Conservation (phyloP, 495 filamentous ascomycete genomes). For the Aspergillus bridgeri region DNA sequence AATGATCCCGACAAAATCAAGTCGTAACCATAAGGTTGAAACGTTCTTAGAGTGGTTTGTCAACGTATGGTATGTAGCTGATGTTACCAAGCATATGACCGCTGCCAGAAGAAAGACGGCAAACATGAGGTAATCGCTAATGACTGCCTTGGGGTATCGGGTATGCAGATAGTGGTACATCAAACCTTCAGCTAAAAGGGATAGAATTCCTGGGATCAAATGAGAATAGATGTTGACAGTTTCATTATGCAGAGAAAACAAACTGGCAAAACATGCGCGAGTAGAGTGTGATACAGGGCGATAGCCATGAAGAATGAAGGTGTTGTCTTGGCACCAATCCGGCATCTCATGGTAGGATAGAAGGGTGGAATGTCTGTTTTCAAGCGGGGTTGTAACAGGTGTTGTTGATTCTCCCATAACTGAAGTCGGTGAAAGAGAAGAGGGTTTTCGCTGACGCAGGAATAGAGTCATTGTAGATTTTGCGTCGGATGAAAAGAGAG, state of each 20-base stretch:
- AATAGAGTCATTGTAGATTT: no score
- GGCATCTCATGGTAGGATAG: no score
- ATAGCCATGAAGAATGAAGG: background rate
- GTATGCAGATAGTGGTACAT: background rate
- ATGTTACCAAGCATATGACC: background rate
- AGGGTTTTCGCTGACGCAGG: no score
- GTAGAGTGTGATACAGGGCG: background rate
- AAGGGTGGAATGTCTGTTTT: no score
- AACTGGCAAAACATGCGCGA: background rate
- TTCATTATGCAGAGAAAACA: background rate
- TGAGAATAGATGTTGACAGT: background rate
- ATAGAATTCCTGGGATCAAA: background rate
- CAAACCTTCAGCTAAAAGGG: background rate
- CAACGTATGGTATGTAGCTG: background rate
- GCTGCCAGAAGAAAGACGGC: background rate
- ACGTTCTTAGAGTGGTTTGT: background rate
- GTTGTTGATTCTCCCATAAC: no score
- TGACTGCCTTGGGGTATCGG: background rate
- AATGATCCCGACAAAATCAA: background rate
- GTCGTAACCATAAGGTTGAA: background rate
- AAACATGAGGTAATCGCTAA: background rate
- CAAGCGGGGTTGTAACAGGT: no score
- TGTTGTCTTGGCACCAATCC: background rate
- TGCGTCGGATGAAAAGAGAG: no score
- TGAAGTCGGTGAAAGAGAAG: no score